Base-by-base conservation (phyloP, 768 basidiomycete species). In the Nidularia pulvinata region DNA sequence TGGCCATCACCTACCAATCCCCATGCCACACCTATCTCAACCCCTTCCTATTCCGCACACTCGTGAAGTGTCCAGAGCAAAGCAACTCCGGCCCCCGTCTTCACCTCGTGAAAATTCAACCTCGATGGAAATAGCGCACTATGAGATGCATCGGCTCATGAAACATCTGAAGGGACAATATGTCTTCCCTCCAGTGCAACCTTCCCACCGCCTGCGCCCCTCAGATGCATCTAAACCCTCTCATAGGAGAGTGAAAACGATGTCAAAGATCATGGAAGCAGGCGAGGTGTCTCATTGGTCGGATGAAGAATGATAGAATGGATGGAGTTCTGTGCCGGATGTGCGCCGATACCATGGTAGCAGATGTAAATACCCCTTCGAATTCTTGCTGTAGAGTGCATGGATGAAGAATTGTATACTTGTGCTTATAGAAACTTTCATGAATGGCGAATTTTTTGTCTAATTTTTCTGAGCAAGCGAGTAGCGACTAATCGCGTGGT, bases 111-210 rank as follows among this genome's bases (percentile, higher is more conserved):
- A 56, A 2, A 55, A 65, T 22, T 68, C 72, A 7, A 61, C 55
- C 14, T 69, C 74, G 6, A 56, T 51, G 35, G 71, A 73, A 46
- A 61, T 76, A 45, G 63, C 70, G 14, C 68, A 68, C 49, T 76
- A 72, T 59, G 73, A 76, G 58, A 68, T 66, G 58, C 53, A 69
- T 39, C 67, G 72, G 25, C 53, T 73, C 48, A 57, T 64, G 55
- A 71, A 70, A 53, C 71, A 77, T 36, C 55, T 75, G 43, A 65
- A 71, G 46, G 71, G 72, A 37, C 64, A 76, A 57, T 78, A 69
- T 55, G 70, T 75, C 11, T 80, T 77, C 53, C 78, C 77, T 43
- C 73, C 74, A 22, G 65, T 72, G 5, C 62, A 61, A 46, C 57
- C 62, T 33, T 52, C 55, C 6, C 64, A 64, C 55, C 55, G 55